Percentiles rank a stretch among this genome's conserved stretches.
Conservation (phyloP, 1,284 basidiomycete genomes). For the Pyrrhoderma lamaoense region DNA sequence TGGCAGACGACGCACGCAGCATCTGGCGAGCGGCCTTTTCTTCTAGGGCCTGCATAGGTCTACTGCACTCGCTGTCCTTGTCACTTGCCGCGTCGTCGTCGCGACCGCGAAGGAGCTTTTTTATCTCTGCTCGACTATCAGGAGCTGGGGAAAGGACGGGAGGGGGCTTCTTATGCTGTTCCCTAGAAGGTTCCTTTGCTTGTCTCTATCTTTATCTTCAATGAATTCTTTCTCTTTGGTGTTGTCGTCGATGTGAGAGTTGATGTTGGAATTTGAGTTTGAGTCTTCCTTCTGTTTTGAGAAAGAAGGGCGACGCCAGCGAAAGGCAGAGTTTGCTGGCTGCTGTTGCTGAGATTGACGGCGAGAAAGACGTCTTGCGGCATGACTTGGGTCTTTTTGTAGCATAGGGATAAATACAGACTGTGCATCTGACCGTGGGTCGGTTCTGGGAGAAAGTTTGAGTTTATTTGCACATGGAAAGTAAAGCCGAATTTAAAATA, state of each 20-base stretch:
- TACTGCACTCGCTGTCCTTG: conserved; percentile 15
- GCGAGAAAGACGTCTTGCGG: neutral
- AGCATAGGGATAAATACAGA: too few species aligned
- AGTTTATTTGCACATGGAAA: neutral
- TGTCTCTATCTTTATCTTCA: neutral
- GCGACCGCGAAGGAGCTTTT: conserved; percentile 10
- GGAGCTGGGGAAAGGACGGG: conserved; percentile 9
- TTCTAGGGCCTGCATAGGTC: conserved; percentile 15
- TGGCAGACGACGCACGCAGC: conserved; percentile 4
- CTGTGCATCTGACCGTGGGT: conserved; percentile 1
- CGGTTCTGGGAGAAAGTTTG: neutral
- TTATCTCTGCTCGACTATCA: conserved; percentile 12
- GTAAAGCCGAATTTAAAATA: too few species aligned
- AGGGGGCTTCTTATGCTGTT: neutral
- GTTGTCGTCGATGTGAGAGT: neutral
- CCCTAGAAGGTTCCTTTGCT: neutral
- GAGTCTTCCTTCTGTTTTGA: conserved; percentile 23
- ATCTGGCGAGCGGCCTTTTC: conserved; percentile 11
- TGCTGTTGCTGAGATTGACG: neutral
- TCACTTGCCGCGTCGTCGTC: conserved; percentile 3
- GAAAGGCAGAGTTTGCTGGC: conserved; percentile 4
- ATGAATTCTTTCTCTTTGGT: neutral
- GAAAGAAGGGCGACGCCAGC: conserved; percentile 19
- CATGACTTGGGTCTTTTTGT: neutral
- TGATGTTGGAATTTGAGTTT: conserved; percentile 22